Percentiles rank a stretch among this genome's conserved stretches.
Conservation (phyloP, 2,329 filamentous ascomycete species). For the Alternaria novae-zelandiae region DNA sequence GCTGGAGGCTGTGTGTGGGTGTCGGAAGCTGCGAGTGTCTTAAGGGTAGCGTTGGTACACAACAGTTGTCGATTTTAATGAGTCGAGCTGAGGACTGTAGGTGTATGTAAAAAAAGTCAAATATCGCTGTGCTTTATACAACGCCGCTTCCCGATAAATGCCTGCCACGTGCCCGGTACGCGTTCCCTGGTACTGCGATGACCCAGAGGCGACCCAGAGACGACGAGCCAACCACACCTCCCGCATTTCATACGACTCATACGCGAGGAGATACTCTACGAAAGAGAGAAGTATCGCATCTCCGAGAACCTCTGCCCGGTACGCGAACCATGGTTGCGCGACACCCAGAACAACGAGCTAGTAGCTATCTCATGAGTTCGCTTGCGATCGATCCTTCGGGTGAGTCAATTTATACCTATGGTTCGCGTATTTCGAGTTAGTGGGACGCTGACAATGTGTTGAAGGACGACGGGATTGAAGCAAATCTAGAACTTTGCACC, state of each 20-base stretch:
- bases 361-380: neutral
- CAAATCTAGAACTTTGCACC: neutral
- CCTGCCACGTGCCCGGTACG: neutral
- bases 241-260: no score
- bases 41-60: neutral
- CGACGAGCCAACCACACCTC: no score
- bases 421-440: neutral
- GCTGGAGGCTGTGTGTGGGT: neutral
- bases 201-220: no score
- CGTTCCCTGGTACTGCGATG: no score
- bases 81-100: neutral
- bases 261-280: no score
- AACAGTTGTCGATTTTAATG: neutral
- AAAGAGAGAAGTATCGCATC: no score
- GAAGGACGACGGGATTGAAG: neutral
- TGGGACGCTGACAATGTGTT: neutral
- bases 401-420: neutral
- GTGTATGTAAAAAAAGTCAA: neutral
- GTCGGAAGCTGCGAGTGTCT: neutral
- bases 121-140: neutral
- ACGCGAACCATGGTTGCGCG: neutral
- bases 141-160: neutral
- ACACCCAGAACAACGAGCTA: neutral
- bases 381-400: neutral
- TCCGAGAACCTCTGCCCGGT: no score